A percentile compares a stretch with the other conserved stretches of the same genome.
Conservation (phyloP, 345 rosid species). For the Brassica incana region DNA sequence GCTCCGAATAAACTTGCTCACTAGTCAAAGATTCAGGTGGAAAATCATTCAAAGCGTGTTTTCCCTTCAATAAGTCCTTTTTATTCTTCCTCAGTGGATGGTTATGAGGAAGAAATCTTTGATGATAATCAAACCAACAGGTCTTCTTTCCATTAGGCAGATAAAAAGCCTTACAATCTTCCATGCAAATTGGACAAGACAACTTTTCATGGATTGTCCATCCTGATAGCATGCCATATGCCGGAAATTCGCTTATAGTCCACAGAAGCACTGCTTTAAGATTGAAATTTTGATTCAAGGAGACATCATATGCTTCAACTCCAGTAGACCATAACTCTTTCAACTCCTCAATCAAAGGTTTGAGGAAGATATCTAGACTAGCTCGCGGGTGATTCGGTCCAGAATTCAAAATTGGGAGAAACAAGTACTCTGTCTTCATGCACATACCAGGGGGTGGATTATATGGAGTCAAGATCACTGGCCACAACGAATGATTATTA, state of each 20-base stretch:
- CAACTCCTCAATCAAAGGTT: neutral
- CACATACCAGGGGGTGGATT: neutral
- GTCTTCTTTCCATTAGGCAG: neutral
- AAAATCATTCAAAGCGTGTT: neutral
- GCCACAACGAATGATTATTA: no score
- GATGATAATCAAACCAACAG: neutral
- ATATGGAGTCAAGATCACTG: neutral
- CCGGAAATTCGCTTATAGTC: neutral
- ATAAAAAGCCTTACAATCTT: neutral
- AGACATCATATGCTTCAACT: neutral
- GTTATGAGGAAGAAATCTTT: neutral
- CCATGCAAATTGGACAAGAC: neutral
- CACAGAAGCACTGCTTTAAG: neutral
- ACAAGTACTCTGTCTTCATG: neutral
- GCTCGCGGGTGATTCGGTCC: neutral
- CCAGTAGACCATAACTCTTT: neutral
- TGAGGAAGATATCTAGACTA: neutral
- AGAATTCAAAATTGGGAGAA: neutral
- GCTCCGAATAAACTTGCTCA: neutral
- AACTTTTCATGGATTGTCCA: neutral
- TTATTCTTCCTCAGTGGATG: neutral
- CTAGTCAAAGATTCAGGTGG: neutral
- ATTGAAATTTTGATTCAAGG: neutral
- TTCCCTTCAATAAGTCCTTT: neutral
- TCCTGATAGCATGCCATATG: neutral